These are phyloP conservation scores for Starmera pachycereana DNA, from an alignment of 805 yeast genomes.

Conservation along the genomic window DNA sequence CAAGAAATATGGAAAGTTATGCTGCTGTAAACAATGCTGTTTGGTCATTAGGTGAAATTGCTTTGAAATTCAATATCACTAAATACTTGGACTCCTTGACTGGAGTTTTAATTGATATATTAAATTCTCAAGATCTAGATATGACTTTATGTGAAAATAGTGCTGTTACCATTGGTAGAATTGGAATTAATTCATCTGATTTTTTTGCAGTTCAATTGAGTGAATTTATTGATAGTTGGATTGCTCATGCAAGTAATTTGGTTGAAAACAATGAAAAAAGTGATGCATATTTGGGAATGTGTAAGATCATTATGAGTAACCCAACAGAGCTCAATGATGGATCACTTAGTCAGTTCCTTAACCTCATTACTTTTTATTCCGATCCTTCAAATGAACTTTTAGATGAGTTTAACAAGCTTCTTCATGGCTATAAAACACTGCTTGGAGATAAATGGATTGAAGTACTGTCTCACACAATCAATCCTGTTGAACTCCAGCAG, in stretches of 20 bases:
- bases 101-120: constrained; percentile 46
- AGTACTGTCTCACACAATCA: constrained; percentile 11
- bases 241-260: constrained; percentile 51
- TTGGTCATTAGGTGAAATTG: constrained; percentile 89
- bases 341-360: constrained; percentile 42
- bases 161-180: constrained; percentile 81
- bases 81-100: constrained; percentile 47
- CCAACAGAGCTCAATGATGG: constrained; percentile 53
- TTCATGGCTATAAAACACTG: constrained; percentile 32
- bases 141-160: constrained; percentile 70
- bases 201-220: constrained; percentile 48
- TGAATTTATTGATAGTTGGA: constrained; percentile 59
- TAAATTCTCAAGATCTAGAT: constrained; percentile 45
- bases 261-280: constrained; percentile 85
- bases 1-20: constrained; percentile 35
- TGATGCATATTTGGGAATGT: constrained; percentile 77
- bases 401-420: constrained; percentile 34
- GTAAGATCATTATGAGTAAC: constrained; percentile 51
- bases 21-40: constrained; percentile 82
- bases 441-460: constrained; percentile 30
- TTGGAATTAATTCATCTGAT: constrained; percentile 58
- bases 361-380: constrained; percentile 46
- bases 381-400: constrained; percentile 38
- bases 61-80: constrained; percentile 44
- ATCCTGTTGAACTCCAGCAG: constrained; percentile 9